These are phyloP conservation scores for Neurospora sp. DNA, from an alignment of 495 filamentous ascomycete genomes.

Conservation along the genomic window DNA sequence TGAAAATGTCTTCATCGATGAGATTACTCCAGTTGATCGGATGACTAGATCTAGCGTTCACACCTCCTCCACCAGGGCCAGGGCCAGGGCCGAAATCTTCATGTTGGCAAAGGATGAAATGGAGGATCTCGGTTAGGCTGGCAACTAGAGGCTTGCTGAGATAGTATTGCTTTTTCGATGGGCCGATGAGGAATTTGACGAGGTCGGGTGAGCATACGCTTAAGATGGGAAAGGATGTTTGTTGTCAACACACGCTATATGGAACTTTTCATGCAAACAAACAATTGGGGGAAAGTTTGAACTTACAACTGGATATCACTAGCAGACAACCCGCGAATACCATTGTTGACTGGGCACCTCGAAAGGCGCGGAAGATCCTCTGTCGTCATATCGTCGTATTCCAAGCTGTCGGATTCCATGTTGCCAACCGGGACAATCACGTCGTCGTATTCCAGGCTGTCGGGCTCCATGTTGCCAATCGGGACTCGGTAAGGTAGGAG, in stretches of 20 bases:
- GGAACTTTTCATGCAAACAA: too few relatives aligned
- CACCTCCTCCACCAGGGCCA: too few relatives aligned
- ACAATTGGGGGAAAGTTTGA: too few relatives aligned
- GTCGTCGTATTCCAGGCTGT: too few relatives aligned
- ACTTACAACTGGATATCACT: not conserved
- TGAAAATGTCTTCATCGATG: not conserved
- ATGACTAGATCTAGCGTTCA: too few relatives aligned
- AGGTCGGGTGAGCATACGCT: not conserved
- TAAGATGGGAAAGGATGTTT: not conserved
- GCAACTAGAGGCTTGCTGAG: not conserved
- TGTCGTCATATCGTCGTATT: too few relatives aligned
- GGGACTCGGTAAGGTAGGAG: not conserved
- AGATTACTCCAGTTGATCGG: not conserved
- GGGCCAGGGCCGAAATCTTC: too few relatives aligned
- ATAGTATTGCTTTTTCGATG: not conserved
- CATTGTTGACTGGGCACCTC: too few relatives aligned
- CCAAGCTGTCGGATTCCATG: too few relatives aligned
- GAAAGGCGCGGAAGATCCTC: too few relatives aligned
- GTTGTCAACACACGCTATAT: not conserved
- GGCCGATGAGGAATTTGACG: not conserved
- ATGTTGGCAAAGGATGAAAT: not conserved
- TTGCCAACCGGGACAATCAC: too few relatives aligned
- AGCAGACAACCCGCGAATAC: not conserved
- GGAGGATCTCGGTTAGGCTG: not conserved
- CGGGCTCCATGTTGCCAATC: not conserved